Base-by-base conservation (phyloP, 345 rosid genomes). In the Populus euphratica region DNA sequence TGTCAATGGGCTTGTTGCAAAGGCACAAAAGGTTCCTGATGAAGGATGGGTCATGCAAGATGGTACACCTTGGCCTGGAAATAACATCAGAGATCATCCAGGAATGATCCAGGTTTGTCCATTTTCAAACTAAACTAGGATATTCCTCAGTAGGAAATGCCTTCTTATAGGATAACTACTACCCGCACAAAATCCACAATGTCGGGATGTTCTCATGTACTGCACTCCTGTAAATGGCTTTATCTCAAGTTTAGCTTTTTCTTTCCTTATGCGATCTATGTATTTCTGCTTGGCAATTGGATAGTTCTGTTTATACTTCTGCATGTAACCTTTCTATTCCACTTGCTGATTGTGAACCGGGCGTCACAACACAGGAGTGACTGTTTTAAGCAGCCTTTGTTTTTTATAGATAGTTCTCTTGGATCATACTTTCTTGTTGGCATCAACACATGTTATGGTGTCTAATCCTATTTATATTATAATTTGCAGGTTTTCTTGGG, bases 31-130 rank as follows among this genome's bases (percentile, higher is more conserved):
- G 76, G 87, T 86, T 70, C 91, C 93, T 23, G 90, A 88, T 76
- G 93, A 88, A 79, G 93, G 95, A 64, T 90, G 93, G 96, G 80
- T 77, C 0, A 88, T 90, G 93, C 92, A 87, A 82, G 93, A 91
- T 67, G 92, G 96, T 61, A 90, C 93, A 14, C 91, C 85, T 18
- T 91, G 96, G 92, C 93, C 96, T 20, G 93, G 93, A 56, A 90
- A 91, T 73, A 90, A 91, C 54, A 82, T 70, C 47, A 79, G 86
- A 16, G 88, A 89, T 85, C 96, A 91, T 83, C 92, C 92, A 39
- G 91, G 92, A 71, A 86, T 91, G 91, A 87, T 90, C 67, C 96
- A 91, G 87, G 95, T 91, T 52, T 65, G 73, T 66, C 36, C 23
- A 47, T 63, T 49, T 47, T 9, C 12, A 73, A 52, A 25, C 29